A percentile compares a stretch with the other conserved stretches of the same genome.
Conservation (phyloP, 108 stramenopile species). For the Aurantiochytrium sp. region DNA sequence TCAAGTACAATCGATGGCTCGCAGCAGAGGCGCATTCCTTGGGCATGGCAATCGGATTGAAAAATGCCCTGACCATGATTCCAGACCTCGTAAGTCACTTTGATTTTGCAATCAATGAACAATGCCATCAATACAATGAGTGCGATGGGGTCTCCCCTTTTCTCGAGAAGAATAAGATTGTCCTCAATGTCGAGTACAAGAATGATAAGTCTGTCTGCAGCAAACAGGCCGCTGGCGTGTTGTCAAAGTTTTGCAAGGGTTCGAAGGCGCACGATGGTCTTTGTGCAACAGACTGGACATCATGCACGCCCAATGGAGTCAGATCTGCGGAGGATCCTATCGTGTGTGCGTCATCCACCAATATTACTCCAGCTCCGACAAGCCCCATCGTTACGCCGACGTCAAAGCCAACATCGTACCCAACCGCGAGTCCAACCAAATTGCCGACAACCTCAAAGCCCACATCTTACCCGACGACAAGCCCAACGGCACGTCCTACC, state of each 20-base stretch:
- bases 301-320: not conserved
- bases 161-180: not conserved
- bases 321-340: not conserved
- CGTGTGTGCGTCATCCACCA: not conserved
- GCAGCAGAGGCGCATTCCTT: not conserved
- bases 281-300: not conserved
- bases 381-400: no score
- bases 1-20: slow-evolving; percentile 18
- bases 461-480: not conserved
- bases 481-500: not conserved
- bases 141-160: not conserved
- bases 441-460: not conserved
- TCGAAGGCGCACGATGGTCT: not conserved
- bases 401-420: not conserved
- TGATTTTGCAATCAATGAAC: slow-evolving; percentile 27
- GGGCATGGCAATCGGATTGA: slow-evolving; percentile 16
- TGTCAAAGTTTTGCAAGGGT: not conserved
- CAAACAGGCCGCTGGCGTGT: not conserved
- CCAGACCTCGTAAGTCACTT: not conserved
- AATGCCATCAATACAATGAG: slow-evolving; percentile 22
- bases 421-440: not conserved
- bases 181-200: slow-evolving; percentile 10
- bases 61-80: slow-evolving; percentile 9
- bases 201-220: not conserved
- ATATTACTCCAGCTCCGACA: no score